A percentile compares a stretch with the other conserved stretches of the same genome.
phyloP scores from a whole-genome alignment of 2,329 filamentous ascomycete species.

The Tolypocladium paradoxum region DNA sequence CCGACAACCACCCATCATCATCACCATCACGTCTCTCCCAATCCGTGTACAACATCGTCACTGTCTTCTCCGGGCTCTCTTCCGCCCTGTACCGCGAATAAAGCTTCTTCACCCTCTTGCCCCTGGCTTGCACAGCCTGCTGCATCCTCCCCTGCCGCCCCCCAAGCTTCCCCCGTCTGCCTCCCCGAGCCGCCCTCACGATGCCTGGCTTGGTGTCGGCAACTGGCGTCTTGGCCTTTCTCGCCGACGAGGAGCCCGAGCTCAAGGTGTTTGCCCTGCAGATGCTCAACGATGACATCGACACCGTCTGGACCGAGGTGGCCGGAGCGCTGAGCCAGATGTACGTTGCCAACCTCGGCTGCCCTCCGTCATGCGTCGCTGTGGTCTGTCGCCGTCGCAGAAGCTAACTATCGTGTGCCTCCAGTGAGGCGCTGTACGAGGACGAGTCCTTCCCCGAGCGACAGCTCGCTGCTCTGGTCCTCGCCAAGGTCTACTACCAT shows the following conservation, averaged over 20 bases:
- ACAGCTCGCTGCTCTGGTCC: conserved; percentile 84
- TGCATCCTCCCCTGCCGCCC: conserved; percentile 5
- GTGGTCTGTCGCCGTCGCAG: not conserved
- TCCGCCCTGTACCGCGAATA: not conserved
- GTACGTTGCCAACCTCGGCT: conserved; percentile 36
- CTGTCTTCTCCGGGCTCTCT: not conserved
- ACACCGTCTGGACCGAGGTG: conserved; percentile 95
- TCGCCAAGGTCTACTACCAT: conserved; percentile 98
- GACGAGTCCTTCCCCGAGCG: conserved; percentile 91
- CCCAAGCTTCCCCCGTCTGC: conserved; percentile 3
- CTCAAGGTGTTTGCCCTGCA: conserved; percentile 92
- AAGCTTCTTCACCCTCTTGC: not conserved
- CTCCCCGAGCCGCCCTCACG: conserved; percentile 11
- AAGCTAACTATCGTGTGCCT: conserved; percentile 4
- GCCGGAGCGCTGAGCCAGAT: conserved; percentile 87
- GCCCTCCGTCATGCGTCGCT: not conserved
- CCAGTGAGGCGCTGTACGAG: conserved; percentile 92
- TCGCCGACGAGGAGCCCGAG: conserved; percentile 88
- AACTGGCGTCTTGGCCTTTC: conserved; percentile 87
- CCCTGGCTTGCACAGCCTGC: not conserved
- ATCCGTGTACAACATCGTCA: not conserved
- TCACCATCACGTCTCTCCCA: not conserved
- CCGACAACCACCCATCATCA: conserved; percentile 1
- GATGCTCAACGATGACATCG: conserved; percentile 91
- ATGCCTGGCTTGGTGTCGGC: conserved; percentile 96